Conservation (phyloP, 345 rosid genomes). For the Hypericum androsaemum region DNA sequence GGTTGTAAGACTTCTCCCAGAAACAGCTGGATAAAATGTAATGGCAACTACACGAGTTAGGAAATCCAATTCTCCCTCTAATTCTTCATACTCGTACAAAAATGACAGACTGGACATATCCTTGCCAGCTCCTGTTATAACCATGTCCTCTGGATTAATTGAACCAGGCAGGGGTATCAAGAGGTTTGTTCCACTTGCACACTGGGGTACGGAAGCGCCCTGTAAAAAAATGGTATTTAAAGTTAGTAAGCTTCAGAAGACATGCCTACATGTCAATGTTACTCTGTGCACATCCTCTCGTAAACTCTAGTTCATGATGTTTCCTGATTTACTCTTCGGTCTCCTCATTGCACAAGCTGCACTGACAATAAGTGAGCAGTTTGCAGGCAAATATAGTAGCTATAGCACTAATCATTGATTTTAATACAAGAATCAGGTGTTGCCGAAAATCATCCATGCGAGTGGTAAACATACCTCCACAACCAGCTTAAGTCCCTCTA, state of each 20-base stretch:
- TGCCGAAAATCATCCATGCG: background rate
- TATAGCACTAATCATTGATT: background rate
- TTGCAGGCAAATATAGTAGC: too few species aligned
- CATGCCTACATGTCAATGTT: too few species aligned
- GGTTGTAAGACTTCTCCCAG: constrained; percentile 67
- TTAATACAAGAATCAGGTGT: background rate
- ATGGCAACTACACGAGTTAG: constrained; percentile 86
- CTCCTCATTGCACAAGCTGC: too few species aligned
- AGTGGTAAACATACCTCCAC: constrained; percentile 54
- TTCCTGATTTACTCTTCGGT: too few species aligned
- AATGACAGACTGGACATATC: constrained; percentile 51
- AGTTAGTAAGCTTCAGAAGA: constrained; percentile 5
- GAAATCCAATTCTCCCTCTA: constrained; percentile 91
- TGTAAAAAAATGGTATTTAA: constrained; percentile 30
- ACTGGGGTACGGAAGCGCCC: constrained; percentile 82
- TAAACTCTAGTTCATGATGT: background rate
- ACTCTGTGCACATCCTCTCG: too few species aligned
- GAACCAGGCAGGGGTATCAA: constrained; percentile 76
- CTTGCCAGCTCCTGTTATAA: constrained; percentile 94
- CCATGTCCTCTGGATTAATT: constrained; percentile 75
- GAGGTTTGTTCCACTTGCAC: constrained; percentile 83
- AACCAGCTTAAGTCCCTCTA: constrained; percentile 76
- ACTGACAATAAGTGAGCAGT: too few species aligned
- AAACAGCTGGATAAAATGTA: constrained; percentile 78
- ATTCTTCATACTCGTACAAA: constrained; percentile 87